Base-by-base conservation (phyloP, 306 rosid genomes). In the Begonia fuchsioides region DNA sequence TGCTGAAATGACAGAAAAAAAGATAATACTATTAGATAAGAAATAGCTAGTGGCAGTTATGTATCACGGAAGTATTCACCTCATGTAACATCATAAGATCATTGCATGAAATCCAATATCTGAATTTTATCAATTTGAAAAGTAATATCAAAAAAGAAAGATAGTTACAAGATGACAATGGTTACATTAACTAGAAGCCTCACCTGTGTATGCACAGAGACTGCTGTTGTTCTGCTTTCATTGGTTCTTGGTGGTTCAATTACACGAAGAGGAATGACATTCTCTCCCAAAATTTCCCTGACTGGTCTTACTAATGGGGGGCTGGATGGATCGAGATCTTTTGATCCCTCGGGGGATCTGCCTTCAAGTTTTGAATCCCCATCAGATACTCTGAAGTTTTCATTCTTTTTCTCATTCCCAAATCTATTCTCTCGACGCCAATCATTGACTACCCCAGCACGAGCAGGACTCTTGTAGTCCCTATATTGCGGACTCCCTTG, bases 341-440 rank as follows among this genome's bases (percentile, higher is more conserved):
- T 79, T 59, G 74, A 64, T 64, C 8, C 77, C 43, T 79, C 94
- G 45, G 98, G 98, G 17, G 98, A 85, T 57, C 71, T 81, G 20
- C 72, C 77, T 58, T 77, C 82, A 56, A 49, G 54, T 62, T 78
- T 84, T 55, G 60, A 43, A 56, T 84, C 88, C 62, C 90, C 84
- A 61, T 81, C 87, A n/a, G 87, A 84, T 53, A 49, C 51, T 80
- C 79, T 69, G 50, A 73, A 87, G 55, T 90, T 93, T 57, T 79
- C 86, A 12, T 51, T 38, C 65, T 56, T 70, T 57, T 63, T 75
- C 12, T 72, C 87, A 64, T 72, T 77, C 43, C 77, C 84, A 72
- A 78, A 76, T 64, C 93, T 81, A 67, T 88, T 93, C 49, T 81
- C 95, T 52, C 87, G 85, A 40, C 79, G 85, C 98, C 95, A 81